A percentile compares a stretch with the other conserved stretches of the same genome.
phyloP scores from a whole-genome alignment of 1,284 basidiomycete species.

The Trichosporon ovoides region DNA sequence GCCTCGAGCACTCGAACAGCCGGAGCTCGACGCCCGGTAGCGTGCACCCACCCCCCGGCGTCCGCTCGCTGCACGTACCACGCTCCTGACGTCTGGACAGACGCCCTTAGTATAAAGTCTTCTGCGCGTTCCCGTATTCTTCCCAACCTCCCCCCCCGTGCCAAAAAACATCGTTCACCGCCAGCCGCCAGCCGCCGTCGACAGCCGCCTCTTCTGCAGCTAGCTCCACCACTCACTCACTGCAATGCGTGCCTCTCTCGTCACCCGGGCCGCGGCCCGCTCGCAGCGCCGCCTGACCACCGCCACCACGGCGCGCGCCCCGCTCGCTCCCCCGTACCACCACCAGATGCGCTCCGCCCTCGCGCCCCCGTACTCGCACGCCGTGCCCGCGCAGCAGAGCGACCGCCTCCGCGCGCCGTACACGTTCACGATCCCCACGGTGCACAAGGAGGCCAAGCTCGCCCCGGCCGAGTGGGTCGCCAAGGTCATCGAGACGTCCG shows the following conservation, averaged over 20 bases:
- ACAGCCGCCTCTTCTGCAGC: neutral
- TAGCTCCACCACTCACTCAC: neutral
- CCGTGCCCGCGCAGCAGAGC: constrained; percentile 4
- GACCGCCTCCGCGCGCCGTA: constrained; percentile 18
- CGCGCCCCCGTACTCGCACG: constrained; percentile 19
- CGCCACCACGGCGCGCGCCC: constrained; percentile 13
- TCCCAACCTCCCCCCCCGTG: no score
- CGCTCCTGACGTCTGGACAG: no score
- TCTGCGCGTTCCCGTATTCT: no score
- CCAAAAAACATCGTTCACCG: no score
- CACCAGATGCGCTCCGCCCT: constrained; percentile 16
- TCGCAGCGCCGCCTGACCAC: constrained; percentile 21
- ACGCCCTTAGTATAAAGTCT: no score
- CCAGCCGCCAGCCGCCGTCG: no score
- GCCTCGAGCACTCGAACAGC: no score
- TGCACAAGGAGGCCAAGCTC: neutral
- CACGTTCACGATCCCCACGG: constrained; percentile 15
- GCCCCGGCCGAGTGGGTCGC: constrained; percentile 15
- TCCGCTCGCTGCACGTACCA: no score
- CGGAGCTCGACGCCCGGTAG: no score
- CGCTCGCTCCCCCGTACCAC: constrained; percentile 19
- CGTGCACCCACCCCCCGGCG: no score
- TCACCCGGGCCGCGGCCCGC: constrained; percentile 17
- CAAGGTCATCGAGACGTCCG: constrained; percentile 9
- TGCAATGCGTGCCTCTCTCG: constrained; percentile 18